These are phyloP conservation scores for Penicillium verhagenii DNA, from an alignment of 495 filamentous ascomycete species.

Conservation along the genomic window DNA sequence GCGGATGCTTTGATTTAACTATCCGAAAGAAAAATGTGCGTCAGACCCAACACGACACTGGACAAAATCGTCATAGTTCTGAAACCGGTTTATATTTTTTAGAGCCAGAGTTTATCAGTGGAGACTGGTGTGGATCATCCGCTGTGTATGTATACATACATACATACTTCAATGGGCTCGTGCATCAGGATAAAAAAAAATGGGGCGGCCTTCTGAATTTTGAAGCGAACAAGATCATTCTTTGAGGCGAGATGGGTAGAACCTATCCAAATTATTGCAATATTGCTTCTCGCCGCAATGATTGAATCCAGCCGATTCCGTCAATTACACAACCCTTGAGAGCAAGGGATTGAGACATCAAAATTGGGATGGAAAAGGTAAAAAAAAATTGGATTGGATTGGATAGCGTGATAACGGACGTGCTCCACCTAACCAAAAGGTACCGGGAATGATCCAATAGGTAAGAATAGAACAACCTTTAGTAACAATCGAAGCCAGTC, in stretches of 20 bases:
- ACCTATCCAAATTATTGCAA: too few relatives aligned
- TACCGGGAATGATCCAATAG: neutral
- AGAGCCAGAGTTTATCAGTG: neutral
- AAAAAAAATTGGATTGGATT: neutral
- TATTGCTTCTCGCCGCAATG: neutral
- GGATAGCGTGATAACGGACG: neutral
- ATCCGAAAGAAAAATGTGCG: neutral
- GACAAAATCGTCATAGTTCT: constrained; percentile 1
- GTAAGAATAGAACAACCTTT: neutral
- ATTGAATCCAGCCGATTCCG: neutral
- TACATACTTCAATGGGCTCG: neutral
- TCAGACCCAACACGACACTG: neutral
- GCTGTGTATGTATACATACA: too few relatives aligned
- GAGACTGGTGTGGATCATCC: constrained; percentile 4
- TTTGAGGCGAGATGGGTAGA: too few relatives aligned
- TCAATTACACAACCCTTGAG: neutral
- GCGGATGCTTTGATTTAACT: neutral
- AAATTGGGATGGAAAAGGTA: neutral
- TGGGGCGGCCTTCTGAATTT: neutral
- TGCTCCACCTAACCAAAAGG: neutral
- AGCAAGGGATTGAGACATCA: neutral
- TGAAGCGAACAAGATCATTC: too few relatives aligned
- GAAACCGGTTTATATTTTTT: constrained; percentile 4
- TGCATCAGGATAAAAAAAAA: neutral
- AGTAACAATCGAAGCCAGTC: neutral